These are phyloP conservation scores for Colletotrichum caudatum DNA, from an alignment of 2,329 filamentous ascomycete species.

Conservation along the genomic window DNA sequence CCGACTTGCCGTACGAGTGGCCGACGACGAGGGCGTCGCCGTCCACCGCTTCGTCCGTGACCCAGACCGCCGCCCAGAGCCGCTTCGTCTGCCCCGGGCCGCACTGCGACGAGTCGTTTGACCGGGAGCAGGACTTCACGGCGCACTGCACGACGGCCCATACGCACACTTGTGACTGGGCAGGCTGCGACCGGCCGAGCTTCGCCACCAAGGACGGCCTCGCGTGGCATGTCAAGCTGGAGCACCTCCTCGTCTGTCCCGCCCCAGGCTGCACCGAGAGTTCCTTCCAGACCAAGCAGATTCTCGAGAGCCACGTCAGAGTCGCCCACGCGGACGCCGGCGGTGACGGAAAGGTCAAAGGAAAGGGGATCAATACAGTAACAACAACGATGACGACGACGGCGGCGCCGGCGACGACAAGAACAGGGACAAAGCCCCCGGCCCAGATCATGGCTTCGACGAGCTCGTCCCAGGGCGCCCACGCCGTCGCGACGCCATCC, in stretches of 20 bases:
- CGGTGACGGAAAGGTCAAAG: constrained; percentile 8
- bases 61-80: constrained; percentile 32
- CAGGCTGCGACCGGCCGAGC: constrained; percentile 50
- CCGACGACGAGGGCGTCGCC: constrained; percentile 32
- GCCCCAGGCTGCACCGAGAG: constrained; percentile 53
- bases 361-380: constrained; percentile 42
- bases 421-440: constrained; percentile 24
- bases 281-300: constrained; percentile 50
- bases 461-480: constrained; percentile 1
- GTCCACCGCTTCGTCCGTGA: constrained; percentile 46
- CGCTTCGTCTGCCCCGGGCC: constrained; percentile 47
- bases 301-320: constrained; percentile 54
- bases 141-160: constrained; percentile 47
- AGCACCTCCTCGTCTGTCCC: constrained; percentile 59
- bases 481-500: not conserved
- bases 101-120: constrained; percentile 46
- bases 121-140: constrained; percentile 44
- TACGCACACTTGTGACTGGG: constrained; percentile 56
- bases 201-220: constrained; percentile 55
- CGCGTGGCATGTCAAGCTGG: constrained; percentile 57
- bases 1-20: constrained; percentile 45
- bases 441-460: not conserved
- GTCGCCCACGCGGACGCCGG: constrained; percentile 50
- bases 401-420: constrained; percentile 43
- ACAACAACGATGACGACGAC: constrained; percentile 29